Evolutionary conservation across 139 green algal species (phyloP).

Genomic region (Diplosphaera chodatii): DNA sequence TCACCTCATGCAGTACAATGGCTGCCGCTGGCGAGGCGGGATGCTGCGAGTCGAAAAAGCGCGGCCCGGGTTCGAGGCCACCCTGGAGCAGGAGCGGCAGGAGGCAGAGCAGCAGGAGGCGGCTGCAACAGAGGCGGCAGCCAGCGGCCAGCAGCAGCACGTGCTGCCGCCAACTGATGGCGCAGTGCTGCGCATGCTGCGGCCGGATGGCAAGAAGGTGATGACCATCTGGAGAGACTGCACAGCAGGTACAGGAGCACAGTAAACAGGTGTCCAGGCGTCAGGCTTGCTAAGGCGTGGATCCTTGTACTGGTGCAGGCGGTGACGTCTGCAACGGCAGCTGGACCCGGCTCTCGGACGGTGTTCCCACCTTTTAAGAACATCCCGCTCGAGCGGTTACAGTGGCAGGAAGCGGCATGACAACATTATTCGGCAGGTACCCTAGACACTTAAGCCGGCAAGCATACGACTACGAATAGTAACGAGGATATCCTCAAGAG

Average conservation of each 20-base stretch:
- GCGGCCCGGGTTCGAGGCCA: slow-evolving; percentile 15
- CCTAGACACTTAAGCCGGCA: too few relatives aligned
- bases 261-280: too few relatives aligned
- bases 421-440: too few relatives aligned
- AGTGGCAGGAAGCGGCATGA: neutral
- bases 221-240: too few relatives aligned
- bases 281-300: too few relatives aligned
- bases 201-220: neutral
- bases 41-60: slow-evolving; percentile 38
- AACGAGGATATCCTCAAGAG: too few relatives aligned
- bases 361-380: neutral
- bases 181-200: neutral
- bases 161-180: neutral
- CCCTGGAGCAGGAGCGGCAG: slow-evolving; percentile 20
- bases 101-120: too few relatives aligned
- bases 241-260: too few relatives aligned
- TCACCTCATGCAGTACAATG: slow-evolving; percentile 44
- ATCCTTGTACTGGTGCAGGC: too few relatives aligned
- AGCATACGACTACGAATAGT: too few relatives aligned
- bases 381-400: neutral
- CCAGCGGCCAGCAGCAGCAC: neutral
- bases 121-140: too few relatives aligned
- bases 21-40: slow-evolving; percentile 42
- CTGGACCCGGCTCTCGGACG: neutral
- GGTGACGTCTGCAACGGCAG: neutral